Evolutionary conservation across 148 eudicot genomes (phyloP).

Genomic region (Pharnaceum exiguum): DNA sequence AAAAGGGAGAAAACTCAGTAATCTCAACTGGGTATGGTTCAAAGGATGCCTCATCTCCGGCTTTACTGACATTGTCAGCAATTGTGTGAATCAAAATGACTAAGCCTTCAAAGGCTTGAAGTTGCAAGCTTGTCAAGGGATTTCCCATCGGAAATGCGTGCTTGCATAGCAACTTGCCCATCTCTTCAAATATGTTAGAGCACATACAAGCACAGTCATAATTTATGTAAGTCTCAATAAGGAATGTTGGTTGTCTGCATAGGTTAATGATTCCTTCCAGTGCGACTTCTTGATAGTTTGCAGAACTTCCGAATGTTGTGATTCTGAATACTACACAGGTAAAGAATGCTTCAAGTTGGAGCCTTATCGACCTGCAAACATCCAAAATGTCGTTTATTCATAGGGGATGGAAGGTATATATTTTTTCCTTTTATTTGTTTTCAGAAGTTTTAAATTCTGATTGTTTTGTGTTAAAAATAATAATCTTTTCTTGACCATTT

Average conservation of each 20-base stretch:
- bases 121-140: constrained; percentile 59
- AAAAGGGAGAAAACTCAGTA: constrained; percentile 52
- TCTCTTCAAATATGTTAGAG: constrained; percentile 69
- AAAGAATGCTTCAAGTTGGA: constrained; percentile 91
- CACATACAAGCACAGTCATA: constrained; percentile 70
- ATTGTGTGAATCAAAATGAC: constrained; percentile 59
- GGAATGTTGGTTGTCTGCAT: constrained; percentile 73
- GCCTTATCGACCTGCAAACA: constrained; percentile 60
- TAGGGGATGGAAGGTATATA: too few species aligned
- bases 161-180: constrained; percentile 71
- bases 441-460: too few species aligned
- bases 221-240: constrained; percentile 65
- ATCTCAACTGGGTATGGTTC: constrained; percentile 65
- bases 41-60: constrained; percentile 34
- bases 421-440: too few species aligned
- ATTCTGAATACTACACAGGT: constrained; percentile 57
- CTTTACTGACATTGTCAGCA: constrained; percentile 65
- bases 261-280: constrained; percentile 78
- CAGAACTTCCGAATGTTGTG: constrained; percentile 30
- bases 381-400: too few species aligned
- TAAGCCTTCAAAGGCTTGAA: constrained; percentile 90
- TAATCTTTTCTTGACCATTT: too few species aligned
- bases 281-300: constrained; percentile 77
- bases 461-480: too few species aligned
- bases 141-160: constrained; percentile 61